Base-by-base conservation (phyloP, 2,329 filamentous ascomycete genomes). In the Kalmusia sp. region DNA sequence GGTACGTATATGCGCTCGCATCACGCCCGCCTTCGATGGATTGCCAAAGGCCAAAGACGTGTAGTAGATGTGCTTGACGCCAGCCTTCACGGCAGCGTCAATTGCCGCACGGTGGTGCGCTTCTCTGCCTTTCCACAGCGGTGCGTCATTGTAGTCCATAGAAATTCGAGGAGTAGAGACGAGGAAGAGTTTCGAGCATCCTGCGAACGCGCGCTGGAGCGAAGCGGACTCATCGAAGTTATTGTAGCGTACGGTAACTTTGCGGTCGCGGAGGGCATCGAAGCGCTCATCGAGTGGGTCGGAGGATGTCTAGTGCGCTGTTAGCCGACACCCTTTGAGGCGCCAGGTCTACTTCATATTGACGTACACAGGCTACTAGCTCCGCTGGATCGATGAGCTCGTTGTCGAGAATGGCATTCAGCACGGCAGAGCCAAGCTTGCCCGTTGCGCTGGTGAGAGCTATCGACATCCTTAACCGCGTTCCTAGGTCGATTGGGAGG, bases 51-150 rank as follows among this genome's bases (percentile, higher is more conserved):
- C 77, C 5, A 81, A 69, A 5, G 72, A 76, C 1, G 77, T 77
- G 65, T 80, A 80, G 62, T 79, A 80, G 38, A 81, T 68, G 58
- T 80, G 77, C 54, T 75, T 65, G 0, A 80, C 72, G 11, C 76
- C 75, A 2, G 65, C 75, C 33, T 70, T 60, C 9, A 72, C 49
- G 0, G 78, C 78, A 0, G 77, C 77, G 22, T 77, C 73, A 8
- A 80, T 72, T 11, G 74, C 77, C 2, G 68, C 68, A 45, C 74
- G 73, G 50, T 80, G 78, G 54, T 80, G 76, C 7, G 68, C 72
- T 52, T 80, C 78, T 15, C 78, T 69, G 9, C 78, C 78, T 17
- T 71, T 41, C 54, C 76, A 76, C 1, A 70, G 65, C 0, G 76
- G 71, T 1, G 77, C 76, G 33, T 77, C 61, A 52, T 74, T 63